Conservation (phyloP, 2,329 filamentous ascomycete species). For the Ambrosiella xylebori region DNA sequence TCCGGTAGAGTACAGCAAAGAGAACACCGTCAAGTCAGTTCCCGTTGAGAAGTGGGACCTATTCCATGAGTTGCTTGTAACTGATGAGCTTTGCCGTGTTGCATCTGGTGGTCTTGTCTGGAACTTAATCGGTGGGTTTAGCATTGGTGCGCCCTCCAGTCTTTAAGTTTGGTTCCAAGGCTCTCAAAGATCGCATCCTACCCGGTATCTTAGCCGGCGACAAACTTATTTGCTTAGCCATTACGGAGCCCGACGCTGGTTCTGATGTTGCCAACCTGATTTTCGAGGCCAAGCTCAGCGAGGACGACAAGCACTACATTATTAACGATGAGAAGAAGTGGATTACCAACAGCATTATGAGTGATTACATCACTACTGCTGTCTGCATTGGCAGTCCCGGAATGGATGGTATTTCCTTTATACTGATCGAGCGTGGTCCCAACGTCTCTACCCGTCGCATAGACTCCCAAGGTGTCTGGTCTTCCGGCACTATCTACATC, state of each 20-base stretch:
- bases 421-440: constrained; percentile 79
- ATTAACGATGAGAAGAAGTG: constrained; percentile 99
- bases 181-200: constrained; percentile 69
- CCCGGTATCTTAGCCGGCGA: constrained; percentile 79
- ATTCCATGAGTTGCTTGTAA: constrained; percentile 93
- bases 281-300: constrained; percentile 85
- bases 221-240: constrained; percentile 93
- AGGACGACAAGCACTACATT: constrained; percentile 97
- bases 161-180: constrained; percentile 78
- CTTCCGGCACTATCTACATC: constrained; percentile 86
- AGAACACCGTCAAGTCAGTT: constrained; percentile 56
- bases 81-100: constrained; percentile 78
- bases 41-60: constrained; percentile 84
- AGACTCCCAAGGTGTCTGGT: constrained; percentile 98
- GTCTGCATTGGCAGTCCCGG: constrained; percentile 76
- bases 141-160: constrained; percentile 85
- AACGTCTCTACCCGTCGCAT: constrained; percentile 87
- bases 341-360: constrained; percentile 97
- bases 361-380: constrained; percentile 93
- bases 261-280: constrained; percentile 89
- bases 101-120: constrained; percentile 89
- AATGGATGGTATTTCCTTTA: constrained; percentile 81
- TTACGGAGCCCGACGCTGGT: constrained; percentile 91
- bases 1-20: constrained; percentile 55
- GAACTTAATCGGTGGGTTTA: constrained; percentile 93